Evolutionary conservation across 257 asterid genomes (phyloP), one percentile per base, ranked within the genome.

Genomic region (Penstemon eatonii): DNA sequence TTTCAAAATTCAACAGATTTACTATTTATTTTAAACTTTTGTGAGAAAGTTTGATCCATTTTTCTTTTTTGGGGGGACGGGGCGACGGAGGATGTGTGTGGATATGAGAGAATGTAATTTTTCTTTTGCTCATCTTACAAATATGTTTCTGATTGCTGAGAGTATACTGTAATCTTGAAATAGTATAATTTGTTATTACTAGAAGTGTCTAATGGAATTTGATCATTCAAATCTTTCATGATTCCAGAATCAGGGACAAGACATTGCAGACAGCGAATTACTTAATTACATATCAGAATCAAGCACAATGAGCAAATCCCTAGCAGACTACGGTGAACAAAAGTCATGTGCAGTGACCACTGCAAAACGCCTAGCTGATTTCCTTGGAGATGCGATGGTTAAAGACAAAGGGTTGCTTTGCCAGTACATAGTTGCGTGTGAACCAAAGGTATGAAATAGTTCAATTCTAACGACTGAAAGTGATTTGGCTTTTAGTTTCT

Each of bases 241-340:
- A 75, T 69, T 75, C 71, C 92, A 93, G 99, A 93, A 78, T 79
- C 95, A 87, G 83, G 99, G 99, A 45, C 85, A 82, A 79, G 99
- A 93, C 70, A 73, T 93, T 73, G 95, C 95, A 11, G 97, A 93
- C 69, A 87, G 94, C 73, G 99, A 93, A 80, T 82, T 93, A 75
- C 96, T 93, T 58, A 90, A 85, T 71, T 93, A 87, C 78, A 93
- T 93, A 76, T 93, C 99, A 46, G 99, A 93, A 84, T 93, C 99
- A 53, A 93, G 99, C 84, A 93, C 99, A 64, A 93, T 93, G 99
- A 93, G 99, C 87, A 93, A 90, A 85, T 93, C 99, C 51, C 82
- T 93, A 62, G 92, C 91, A 53, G 99, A 93, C 51, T 93, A 93
- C 76, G 99, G 99, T 59, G 91, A 73, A 75, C 99, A 93, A 58